Evolutionary conservation across 331 rosid genomes (phyloP), one percentile per base, ranked within the genome.

Genomic region (Quercus phellos): DNA sequence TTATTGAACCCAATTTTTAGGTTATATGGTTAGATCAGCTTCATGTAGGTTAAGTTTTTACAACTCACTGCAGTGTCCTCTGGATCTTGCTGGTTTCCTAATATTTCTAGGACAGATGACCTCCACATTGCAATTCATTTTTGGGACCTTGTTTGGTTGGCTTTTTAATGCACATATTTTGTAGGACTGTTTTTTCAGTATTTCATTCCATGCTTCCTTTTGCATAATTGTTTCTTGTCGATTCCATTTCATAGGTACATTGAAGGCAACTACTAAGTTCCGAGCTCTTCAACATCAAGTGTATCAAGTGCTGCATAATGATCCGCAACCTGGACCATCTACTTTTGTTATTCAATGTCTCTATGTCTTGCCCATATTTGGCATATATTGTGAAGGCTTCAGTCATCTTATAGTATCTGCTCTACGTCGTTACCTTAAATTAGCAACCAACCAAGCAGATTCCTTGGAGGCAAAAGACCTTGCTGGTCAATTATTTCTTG

Each of bases 211-310:
- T 81, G 58, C 74, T 79, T 81, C 68, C 75, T 38, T 70, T 72
- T 70, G 76, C 70, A 9, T 74, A 72, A 34, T 81, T 81, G 70
- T 80, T 79, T 79, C 79, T 85, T 63, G 35, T 80, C 38, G 55
- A 58, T 80, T 85, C 74, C 79, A 74, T 85, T 79, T 74, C 53
- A 74, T 71, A 94, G 99, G 99, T 71, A 92, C 97, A 51, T 84
- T 87, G 74, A 94, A 92, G 86, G 98, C 97, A 26, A 87, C 96
- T 19, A 85, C 80, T 81, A 94, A 92, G 89, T 94, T 94, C 84
- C 94, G 90, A 79, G 91, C 86, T 42, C 98, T 94, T 91, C 98
- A 94, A 78, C 83, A 92, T 32, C 96, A 90, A 75, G 87, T 94
- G 14, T 80, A 51, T 87, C 89, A 88, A 70, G 98, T 81, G 77